Percentiles rank a stretch among this genome's conserved stretches.
Evolutionary conservation across 2,329 filamentous ascomycete genomes (phyloP).

Genomic region (Colletotrichum viniferum): DNA sequence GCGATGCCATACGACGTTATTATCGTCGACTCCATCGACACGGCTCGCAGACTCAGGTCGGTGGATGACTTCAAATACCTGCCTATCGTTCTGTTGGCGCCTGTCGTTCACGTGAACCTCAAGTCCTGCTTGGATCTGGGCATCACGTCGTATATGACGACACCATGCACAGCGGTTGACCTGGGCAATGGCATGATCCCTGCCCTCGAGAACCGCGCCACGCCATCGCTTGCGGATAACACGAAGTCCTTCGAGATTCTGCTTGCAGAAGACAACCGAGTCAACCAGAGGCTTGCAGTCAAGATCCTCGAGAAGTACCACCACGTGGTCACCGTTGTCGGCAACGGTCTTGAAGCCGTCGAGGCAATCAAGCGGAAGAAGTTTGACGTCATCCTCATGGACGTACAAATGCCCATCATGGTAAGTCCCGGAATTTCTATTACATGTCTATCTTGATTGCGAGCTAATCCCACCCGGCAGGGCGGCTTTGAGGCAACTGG

Average conservation of each 20-base stretch:
- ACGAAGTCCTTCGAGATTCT: slow-evolving; percentile 95
- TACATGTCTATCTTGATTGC: neutral
- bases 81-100: slow-evolving; percentile 89
- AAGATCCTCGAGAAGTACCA: slow-evolving; percentile 98
- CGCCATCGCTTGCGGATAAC: slow-evolving; percentile 89
- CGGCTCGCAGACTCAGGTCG: slow-evolving; percentile 81
- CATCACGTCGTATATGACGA: slow-evolving; percentile 99
- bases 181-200: slow-evolving; percentile 96
- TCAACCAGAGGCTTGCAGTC: slow-evolving; percentile 94
- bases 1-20: slow-evolving; percentile 89
- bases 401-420: slow-evolving; percentile 99
- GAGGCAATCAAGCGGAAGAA: slow-evolving; percentile 90
- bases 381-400: slow-evolving; percentile 98
- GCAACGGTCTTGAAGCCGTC: slow-evolving; percentile 92
- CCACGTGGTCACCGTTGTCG: slow-evolving; percentile 88
- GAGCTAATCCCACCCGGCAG: slow-evolving; percentile 40
- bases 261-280: slow-evolving; percentile 94
- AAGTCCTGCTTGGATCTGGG: slow-evolving; percentile 94
- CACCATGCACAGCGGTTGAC: slow-evolving; percentile 91
- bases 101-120: slow-evolving; percentile 86
- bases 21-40: slow-evolving; percentile 91
- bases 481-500: slow-evolving; percentile 96
- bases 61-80: slow-evolving; percentile 98
- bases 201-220: slow-evolving; percentile 89
- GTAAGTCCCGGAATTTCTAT: slow-evolving; percentile 49